Evolutionary conservation across 768 basidiomycete genomes (phyloP).

Genomic region (Rhizopogon vesiculosus): DNA sequence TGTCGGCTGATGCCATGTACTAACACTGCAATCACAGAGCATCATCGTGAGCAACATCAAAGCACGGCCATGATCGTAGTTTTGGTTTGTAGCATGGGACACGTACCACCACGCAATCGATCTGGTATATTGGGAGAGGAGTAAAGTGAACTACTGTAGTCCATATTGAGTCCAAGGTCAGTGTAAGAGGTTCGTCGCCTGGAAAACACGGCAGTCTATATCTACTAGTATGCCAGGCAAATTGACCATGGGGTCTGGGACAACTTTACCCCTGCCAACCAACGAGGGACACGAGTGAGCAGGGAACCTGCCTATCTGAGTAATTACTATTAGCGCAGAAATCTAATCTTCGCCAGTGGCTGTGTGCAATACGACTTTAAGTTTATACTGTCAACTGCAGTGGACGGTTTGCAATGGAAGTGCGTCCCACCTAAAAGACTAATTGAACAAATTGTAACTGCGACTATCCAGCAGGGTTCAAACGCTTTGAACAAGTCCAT

Average conservation of each 20-base stretch:
- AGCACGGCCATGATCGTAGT: constrained; percentile 38
- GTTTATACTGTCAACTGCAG: too few relatives aligned
- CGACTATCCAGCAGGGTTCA: constrained; percentile 57
- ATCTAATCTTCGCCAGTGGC: too few relatives aligned
- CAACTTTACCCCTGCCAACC: too few relatives aligned
- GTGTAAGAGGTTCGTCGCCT: too few relatives aligned
- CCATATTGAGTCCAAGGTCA: too few relatives aligned
- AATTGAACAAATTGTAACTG: constrained; percentile 8
- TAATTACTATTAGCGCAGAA: too few relatives aligned
- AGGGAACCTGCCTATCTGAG: too few relatives aligned
- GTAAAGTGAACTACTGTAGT: background rate
- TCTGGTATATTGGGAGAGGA: background rate
- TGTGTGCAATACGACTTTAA: too few relatives aligned
- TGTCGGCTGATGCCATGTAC: background rate
- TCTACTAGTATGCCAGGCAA: too few relatives aligned
- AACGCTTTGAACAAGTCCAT: constrained; percentile 75
- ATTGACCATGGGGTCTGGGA: too few relatives aligned
- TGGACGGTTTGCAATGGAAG: background rate
- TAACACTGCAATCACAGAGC: constrained; percentile 38
- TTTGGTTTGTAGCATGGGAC: background rate
- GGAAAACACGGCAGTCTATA: too few relatives aligned
- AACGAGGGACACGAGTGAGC: too few relatives aligned
- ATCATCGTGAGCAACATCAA: constrained; percentile 75
- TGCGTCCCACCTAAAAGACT: background rate
- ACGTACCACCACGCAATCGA: background rate